Evolutionary conservation across 192 early-diverging fungal species (phyloP).

Genomic region (Pilobolus umbonatus): DNA sequence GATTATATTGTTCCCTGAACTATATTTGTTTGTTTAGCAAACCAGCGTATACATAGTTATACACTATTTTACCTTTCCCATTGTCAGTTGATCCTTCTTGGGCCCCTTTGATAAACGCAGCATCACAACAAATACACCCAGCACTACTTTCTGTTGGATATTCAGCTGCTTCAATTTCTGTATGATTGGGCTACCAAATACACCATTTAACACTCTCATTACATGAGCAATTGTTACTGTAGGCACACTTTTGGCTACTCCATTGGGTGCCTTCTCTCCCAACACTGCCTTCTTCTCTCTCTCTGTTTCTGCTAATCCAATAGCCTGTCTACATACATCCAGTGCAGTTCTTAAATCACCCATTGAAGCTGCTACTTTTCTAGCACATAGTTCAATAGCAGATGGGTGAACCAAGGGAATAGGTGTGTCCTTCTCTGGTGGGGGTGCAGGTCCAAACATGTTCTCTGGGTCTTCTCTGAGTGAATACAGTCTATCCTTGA

Average conservation of each 20-base stretch:
- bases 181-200: constrained; percentile 54
- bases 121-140: constrained; percentile 53
- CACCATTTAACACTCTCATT: constrained; percentile 56
- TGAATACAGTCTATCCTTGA: constrained; percentile 72
- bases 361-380: constrained; percentile 82
- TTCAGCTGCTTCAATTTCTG: constrained; percentile 68
- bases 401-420: constrained; percentile 68
- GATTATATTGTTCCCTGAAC: constrained; percentile 60
- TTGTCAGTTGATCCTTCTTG: constrained; percentile 42
- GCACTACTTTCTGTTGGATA: constrained; percentile 78
- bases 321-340: constrained; percentile 80
- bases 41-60: constrained; percentile 21
- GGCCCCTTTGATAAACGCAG: constrained; percentile 27
- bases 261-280: constrained; percentile 13
- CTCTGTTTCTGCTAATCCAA: constrained; percentile 79
- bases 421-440: background rate
- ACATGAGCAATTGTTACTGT: constrained; percentile 82
- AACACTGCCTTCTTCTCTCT: constrained; percentile 37
- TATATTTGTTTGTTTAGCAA: constrained; percentile 6
- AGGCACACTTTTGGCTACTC: constrained; percentile 34
- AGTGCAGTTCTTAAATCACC: constrained; percentile 79
- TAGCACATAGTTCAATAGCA: constrained; percentile 89
- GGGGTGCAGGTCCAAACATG: constrained; percentile 10
- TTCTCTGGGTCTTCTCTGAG: constrained; percentile 32
- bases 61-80: constrained; percentile 48